phyloP scores from a whole-genome alignment of 139 green algal species.

The Picochlorum sp. region DNA sequence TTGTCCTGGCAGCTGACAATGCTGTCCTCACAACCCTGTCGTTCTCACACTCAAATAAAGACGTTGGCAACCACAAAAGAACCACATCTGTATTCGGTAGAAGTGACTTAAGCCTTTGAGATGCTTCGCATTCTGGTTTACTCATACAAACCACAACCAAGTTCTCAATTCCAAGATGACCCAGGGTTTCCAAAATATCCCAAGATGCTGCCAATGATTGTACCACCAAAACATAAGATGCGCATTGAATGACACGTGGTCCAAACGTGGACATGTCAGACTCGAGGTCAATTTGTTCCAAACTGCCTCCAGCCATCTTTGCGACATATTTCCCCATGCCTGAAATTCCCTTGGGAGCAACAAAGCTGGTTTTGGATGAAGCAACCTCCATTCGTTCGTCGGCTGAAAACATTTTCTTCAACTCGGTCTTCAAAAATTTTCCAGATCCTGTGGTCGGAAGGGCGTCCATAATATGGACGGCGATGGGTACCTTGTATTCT shows the following conservation, averaged over 20 bases:
- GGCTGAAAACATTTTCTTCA: conserved; percentile 32
- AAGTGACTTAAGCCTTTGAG: background rate
- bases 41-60: background rate
- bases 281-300: no score
- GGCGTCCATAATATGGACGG: conserved; percentile 48
- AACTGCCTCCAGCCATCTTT: background rate
- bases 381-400: background rate
- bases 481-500: conserved; percentile 67
- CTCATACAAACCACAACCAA: background rate
- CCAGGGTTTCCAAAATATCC: no score
- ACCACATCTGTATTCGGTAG: background rate
- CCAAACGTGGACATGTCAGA: no score
- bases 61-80: conserved; percentile 8
- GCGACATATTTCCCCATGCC: background rate
- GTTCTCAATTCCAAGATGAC: background rate
- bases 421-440: conserved; percentile 72
- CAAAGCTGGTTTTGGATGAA: background rate
- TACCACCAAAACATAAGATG: no score
- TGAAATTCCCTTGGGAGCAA: background rate
- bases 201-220: no score
- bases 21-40: conserved; percentile 13
- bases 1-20: conserved; percentile 13
- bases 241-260: no score
- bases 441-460: conserved; percentile 69
- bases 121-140: background rate